Conservation (phyloP, 306 rosid genomes). For the Quercus alba region DNA sequence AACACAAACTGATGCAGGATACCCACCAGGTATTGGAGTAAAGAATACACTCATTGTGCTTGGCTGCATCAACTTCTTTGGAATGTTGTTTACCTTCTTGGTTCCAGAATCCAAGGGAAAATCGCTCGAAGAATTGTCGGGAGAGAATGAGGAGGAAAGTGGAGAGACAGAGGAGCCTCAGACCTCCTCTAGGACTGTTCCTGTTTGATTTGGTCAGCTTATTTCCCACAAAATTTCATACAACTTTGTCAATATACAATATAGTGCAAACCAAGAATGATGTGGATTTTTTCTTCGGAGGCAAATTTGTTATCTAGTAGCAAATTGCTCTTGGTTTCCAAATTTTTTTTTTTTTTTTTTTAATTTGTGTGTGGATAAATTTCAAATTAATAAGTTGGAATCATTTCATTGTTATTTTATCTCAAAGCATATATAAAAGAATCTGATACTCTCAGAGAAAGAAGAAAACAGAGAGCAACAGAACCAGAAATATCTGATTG, state of each 20-base stretch:
- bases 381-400: too few relatives aligned
- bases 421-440: too few relatives aligned
- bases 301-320: background rate
- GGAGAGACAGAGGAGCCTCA: conserved; percentile 2
- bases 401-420: too few relatives aligned
- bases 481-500: too few relatives aligned
- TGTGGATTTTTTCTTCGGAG: too few relatives aligned
- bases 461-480: too few relatives aligned
- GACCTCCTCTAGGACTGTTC: conserved; percentile 36
- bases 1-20: conserved; percentile 41
- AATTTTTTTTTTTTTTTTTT: too few relatives aligned
- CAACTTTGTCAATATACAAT: background rate
- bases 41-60: conserved; percentile 63
- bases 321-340: background rate
- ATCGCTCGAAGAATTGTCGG: conserved; percentile 82
- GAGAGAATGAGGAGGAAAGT: conserved; percentile 52
- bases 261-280: too few relatives aligned
- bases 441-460: too few relatives aligned
- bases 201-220: conserved; percentile 26
- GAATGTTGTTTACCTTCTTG: conserved; percentile 57
- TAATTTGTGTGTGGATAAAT: too few relatives aligned
- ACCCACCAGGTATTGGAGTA: conserved; percentile 77
- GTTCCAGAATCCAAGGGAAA: conserved; percentile 89
- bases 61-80: conserved; percentile 65
- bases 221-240: background rate